Evolutionary conservation across 163 green algal genomes (phyloP).

Genomic region (Chlorella variabilis): DNA sequence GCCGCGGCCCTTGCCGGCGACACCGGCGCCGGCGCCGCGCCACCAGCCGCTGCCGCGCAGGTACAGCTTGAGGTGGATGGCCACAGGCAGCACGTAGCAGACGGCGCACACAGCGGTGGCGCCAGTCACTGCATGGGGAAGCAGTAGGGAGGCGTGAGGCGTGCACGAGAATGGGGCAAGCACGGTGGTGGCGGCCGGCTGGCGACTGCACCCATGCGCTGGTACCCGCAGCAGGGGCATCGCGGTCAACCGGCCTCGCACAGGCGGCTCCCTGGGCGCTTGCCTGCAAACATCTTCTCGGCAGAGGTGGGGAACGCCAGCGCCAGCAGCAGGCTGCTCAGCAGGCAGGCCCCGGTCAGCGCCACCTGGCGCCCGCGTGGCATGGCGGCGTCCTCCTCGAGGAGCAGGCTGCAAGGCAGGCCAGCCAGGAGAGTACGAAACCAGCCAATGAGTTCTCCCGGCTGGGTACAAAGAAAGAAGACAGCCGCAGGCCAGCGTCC

Average conservation of each 20-base stretch:
- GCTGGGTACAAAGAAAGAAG: too few relatives aligned
- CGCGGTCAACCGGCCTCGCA: neutral
- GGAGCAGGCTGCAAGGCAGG: conserved; percentile 34
- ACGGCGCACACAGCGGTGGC: conserved; percentile 63
- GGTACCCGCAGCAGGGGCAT: too few relatives aligned
- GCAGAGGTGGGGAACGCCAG: conserved; percentile 61
- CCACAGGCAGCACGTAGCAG: conserved; percentile 62
- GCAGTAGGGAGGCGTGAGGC: conserved; percentile 48
- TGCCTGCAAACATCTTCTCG: conserved; percentile 67
- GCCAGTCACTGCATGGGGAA: conserved; percentile 62
- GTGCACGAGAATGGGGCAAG: neutral
- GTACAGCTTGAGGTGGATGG: conserved; percentile 57
- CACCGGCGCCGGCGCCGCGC: neutral
- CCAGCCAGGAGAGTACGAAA: neutral
- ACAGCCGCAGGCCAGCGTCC: too few relatives aligned
- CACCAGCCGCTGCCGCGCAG: conserved; percentile 9
- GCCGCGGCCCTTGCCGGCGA: neutral
- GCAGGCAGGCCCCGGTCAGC: conserved; percentile 60
- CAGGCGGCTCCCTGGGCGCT: neutral
- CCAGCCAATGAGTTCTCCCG: neutral
- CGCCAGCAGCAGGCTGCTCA: conserved; percentile 53
- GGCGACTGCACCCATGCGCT: neutral
- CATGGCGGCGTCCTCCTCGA: conserved; percentile 40
- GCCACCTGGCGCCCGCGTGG: conserved; percentile 32
- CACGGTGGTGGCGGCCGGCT: neutral